Conservation (phyloP, 306 rosid genomes). For the Quercus wislizeni region DNA sequence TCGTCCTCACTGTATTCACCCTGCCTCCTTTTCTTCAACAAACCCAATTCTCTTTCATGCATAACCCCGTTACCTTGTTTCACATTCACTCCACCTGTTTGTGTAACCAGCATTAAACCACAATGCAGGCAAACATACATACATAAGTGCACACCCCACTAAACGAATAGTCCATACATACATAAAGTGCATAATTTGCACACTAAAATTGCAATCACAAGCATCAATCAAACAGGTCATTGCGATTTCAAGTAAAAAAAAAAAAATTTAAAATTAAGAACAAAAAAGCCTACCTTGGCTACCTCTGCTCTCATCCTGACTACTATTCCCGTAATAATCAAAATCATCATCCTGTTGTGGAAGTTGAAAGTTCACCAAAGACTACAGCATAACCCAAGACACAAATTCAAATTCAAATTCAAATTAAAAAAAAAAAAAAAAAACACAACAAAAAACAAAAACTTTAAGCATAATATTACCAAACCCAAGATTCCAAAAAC, state of each 20-base stretch:
- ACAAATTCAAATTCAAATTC: neutral
- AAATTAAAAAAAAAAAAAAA: neutral
- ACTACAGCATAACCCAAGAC: slow-evolving; percentile 56
- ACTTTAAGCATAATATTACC: slow-evolving; percentile 15
- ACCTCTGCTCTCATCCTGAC: slow-evolving; percentile 99
- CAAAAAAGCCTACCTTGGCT: slow-evolving; percentile 62
- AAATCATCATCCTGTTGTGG: slow-evolving; percentile 86
- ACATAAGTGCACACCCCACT: slow-evolving; percentile 11
- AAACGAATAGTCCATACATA: slow-evolving; percentile 11
- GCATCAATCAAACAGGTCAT: slow-evolving; percentile 11
- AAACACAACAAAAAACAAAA: neutral
- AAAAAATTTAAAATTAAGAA: neutral
- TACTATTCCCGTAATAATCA: slow-evolving; percentile 89
- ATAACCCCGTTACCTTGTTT: slow-evolving; percentile 58
- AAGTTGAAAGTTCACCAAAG: slow-evolving; percentile 93
- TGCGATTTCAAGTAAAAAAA: slow-evolving; percentile 11
- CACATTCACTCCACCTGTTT: slow-evolving; percentile 53
- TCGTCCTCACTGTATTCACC: slow-evolving; percentile 63
- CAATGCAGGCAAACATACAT: slow-evolving; percentile 12
- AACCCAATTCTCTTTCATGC: slow-evolving; percentile 53
- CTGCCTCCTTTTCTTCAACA: slow-evolving; percentile 57
- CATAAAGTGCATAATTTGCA: slow-evolving; percentile 4
- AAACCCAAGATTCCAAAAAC: neutral
- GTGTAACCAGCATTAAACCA: slow-evolving; percentile 28
- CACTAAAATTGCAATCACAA: slow-evolving; percentile 15